Evolutionary conservation across 495 filamentous ascomycete genomes (phyloP).

Genomic region (Sordaria brevicollis): DNA sequence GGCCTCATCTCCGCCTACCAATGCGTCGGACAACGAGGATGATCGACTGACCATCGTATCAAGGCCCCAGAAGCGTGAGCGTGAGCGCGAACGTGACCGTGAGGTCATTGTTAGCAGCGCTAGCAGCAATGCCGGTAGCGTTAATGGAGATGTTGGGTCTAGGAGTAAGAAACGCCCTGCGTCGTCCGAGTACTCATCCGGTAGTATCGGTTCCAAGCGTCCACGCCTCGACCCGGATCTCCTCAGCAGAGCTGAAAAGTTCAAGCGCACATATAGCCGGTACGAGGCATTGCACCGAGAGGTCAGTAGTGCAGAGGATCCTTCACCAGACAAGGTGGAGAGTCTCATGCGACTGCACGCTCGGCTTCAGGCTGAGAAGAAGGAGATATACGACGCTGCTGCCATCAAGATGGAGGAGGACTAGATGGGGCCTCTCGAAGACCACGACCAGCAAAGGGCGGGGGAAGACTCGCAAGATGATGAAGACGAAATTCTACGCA

Average conservation of each 20-base stretch:
- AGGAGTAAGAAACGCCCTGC: constrained; percentile 31
- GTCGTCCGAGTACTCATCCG: constrained; percentile 6
- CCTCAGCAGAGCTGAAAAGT: constrained; percentile 46
- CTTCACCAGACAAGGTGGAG: constrained; percentile 45
- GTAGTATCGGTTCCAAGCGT: constrained; percentile 25
- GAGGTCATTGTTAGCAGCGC: constrained; percentile 18
- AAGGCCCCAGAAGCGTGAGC: constrained; percentile 12
- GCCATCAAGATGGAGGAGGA: background rate
- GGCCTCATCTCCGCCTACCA: constrained; percentile 65
- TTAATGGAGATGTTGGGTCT: constrained; percentile 5
- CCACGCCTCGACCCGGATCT: constrained; percentile 25
- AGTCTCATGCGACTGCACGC: constrained; percentile 51
- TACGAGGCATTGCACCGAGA: constrained; percentile 54
- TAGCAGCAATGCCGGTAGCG: constrained; percentile 10
- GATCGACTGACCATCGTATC: constrained; percentile 7
- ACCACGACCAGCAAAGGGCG: background rate
- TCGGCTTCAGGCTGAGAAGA: constrained; percentile 52
- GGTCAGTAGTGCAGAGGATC: constrained; percentile 39
- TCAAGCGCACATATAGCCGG: constrained; percentile 51
- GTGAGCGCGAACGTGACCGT: constrained; percentile 18
- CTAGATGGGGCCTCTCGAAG: background rate
- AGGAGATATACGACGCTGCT: constrained; percentile 47
- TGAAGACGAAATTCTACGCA: background rate
- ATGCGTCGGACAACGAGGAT: constrained; percentile 54
- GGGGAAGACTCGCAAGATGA: background rate